Conservation (phyloP, 345 rosid genomes). For the Citrus maxima region DNA sequence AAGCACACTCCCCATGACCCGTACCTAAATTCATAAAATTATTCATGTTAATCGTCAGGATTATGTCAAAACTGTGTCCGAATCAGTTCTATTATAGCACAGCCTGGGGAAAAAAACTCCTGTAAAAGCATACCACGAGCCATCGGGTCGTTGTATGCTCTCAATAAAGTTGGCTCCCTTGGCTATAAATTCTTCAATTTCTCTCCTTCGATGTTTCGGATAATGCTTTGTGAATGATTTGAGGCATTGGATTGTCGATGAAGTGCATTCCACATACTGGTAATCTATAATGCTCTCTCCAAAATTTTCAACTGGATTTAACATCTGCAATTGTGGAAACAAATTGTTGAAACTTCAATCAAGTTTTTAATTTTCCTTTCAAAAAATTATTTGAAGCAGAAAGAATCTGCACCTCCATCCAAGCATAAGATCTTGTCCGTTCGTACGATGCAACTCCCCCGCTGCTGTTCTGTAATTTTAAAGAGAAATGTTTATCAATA, state of each 20-base stretch:
- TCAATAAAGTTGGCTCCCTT: neutral
- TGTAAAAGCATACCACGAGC: neutral
- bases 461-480: neutral
- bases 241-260: neutral
- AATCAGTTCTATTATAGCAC: neutral
- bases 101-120: too few relatives aligned
- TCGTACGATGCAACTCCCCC: neutral
- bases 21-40: constrained; percentile 35
- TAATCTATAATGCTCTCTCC: neutral
- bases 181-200: neutral
- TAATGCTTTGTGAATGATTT: neutral
- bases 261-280: neutral
- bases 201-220: neutral
- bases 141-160: neutral
- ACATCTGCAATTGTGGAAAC: neutral
- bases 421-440: neutral
- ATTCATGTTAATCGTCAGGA: too few relatives aligned
- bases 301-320: neutral
- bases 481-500: neutral
- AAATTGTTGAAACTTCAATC: neutral
- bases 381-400: neutral
- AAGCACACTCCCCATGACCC: constrained; percentile 84
- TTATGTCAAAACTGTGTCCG: too few relatives aligned
- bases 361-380: neutral
- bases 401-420: neutral